Percentiles rank a stretch among this genome's conserved stretches.
Evolutionary conservation across 129 eudicot species (phyloP).

Genomic region (Chrysanthemum makinoi): DNA sequence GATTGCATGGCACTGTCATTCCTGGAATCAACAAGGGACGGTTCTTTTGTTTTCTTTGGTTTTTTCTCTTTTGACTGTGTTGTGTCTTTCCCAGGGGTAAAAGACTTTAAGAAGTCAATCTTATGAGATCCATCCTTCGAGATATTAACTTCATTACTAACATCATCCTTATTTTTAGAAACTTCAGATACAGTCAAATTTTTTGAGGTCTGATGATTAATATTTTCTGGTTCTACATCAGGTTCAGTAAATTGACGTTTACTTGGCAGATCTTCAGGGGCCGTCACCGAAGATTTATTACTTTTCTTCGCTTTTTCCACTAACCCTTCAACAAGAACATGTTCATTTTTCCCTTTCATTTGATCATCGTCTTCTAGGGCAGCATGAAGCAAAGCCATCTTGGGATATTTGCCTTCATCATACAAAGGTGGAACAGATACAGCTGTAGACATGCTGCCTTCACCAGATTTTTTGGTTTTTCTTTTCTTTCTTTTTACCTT

Average conservation of each 20-base stretch:
- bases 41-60: conserved; percentile 29
- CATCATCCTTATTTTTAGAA: conserved; percentile 13
- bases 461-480: conserved; percentile 25
- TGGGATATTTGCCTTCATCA: conserved; percentile 7
- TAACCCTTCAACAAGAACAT: not conserved
- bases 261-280: not conserved
- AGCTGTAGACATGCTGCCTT: conserved; percentile 9
- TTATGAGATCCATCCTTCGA: conserved; percentile 28
- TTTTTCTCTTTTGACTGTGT: conserved; percentile 21
- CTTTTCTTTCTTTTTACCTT: conserved; percentile 29
- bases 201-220: conserved; percentile 5
- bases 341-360: conserved; percentile 10
- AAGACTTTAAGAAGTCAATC: conserved; percentile 51
- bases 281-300: too few relatives aligned
- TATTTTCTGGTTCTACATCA: conserved; percentile 13
- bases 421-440: conserved; percentile 18
- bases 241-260: conserved; percentile 12
- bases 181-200: conserved; percentile 27
- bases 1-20: too few relatives aligned
- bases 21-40: conserved; percentile 21
- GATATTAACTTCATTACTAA: conserved; percentile 19
- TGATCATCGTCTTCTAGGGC: conserved; percentile 16
- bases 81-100: conserved; percentile 32
- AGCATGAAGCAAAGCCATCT: conserved; percentile 10
- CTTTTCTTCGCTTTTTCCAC: too few relatives aligned